Conservation (phyloP, 2,329 filamentous ascomycete species). For the Byssoonygena ceratinophila region DNA sequence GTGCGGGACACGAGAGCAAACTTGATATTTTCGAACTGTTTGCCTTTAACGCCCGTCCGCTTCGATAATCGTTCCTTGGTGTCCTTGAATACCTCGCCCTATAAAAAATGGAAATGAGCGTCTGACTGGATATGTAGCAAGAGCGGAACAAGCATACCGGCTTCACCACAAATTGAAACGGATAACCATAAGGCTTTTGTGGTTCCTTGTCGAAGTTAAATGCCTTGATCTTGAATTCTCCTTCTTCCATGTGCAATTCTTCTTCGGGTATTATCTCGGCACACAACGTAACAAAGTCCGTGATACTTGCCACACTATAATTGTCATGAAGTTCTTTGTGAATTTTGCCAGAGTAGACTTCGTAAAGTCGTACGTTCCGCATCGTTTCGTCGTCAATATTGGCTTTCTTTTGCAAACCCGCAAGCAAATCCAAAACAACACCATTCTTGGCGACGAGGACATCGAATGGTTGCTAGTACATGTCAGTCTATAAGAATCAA, state of each 20-base stretch:
- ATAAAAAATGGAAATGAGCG: slow-evolving; percentile 2
- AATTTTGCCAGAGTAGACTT: slow-evolving; percentile 71
- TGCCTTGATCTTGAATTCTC: slow-evolving; percentile 60
- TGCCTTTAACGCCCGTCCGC: slow-evolving; percentile 88
- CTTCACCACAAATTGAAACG: slow-evolving; percentile 80
- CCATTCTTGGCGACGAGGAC: slow-evolving; percentile 82
- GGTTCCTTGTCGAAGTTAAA: slow-evolving; percentile 92
- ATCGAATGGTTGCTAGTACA: slow-evolving; percentile 53
- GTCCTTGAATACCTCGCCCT: slow-evolving; percentile 78
- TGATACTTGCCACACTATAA: slow-evolving; percentile 66
- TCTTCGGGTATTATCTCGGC: slow-evolving; percentile 71
- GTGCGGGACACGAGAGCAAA: slow-evolving; percentile 67
- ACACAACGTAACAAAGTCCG: slow-evolving; percentile 73
- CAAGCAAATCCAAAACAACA: slow-evolving; percentile 65
- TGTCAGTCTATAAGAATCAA: neutral
- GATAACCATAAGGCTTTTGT: slow-evolving; percentile 71
- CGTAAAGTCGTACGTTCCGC: slow-evolving; percentile 66
- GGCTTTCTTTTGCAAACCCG: slow-evolving; percentile 67
- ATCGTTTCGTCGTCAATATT: slow-evolving; percentile 66
- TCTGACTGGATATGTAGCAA: neutral
- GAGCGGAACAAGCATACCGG: slow-evolving; percentile 52
- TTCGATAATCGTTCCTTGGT: slow-evolving; percentile 92
- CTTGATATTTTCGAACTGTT: slow-evolving; percentile 97
- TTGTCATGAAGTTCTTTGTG: slow-evolving; percentile 64
- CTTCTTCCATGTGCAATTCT: slow-evolving; percentile 50